Conservation (phyloP, 345 rosid species). For the Trapa bicornis region DNA sequence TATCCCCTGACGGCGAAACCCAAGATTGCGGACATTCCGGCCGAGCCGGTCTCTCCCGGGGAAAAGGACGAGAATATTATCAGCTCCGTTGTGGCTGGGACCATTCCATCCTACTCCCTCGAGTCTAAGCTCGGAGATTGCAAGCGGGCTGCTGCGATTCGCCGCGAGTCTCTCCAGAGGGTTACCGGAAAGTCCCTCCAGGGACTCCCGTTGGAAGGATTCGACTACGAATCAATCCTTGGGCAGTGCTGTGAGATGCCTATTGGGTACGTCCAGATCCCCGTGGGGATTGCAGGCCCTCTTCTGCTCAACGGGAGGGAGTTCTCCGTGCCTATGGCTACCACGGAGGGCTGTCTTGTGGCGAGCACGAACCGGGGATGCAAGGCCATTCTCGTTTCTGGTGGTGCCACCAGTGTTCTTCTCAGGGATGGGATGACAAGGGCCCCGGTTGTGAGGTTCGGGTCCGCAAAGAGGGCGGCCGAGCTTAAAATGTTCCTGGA, state of each 20-base stretch:
- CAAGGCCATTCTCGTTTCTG: conserved; percentile 52
- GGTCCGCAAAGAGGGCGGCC: conserved; percentile 34
- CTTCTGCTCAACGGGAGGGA: conserved; percentile 48
- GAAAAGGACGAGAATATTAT: conserved; percentile 44
- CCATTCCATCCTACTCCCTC: conserved; percentile 42
- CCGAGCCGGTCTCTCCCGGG: conserved; percentile 3
- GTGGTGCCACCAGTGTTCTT: conserved; percentile 42
- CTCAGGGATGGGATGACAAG: conserved; percentile 59
- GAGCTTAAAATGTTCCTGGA: conserved; percentile 52
- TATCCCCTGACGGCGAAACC: conserved; percentile 4
- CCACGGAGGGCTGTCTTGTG: conserved; percentile 67
- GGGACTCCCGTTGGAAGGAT: conserved; percentile 55
- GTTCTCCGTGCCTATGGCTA: conserved; percentile 62
- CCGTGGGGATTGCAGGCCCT: conserved; percentile 72
- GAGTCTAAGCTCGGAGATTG: conserved; percentile 59
- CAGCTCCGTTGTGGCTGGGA: conserved; percentile 36
- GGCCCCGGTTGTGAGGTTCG: conserved; percentile 57
- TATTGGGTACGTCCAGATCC: conserved; percentile 61
- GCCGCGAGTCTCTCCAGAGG: conserved; percentile 54
- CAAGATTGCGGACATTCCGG: conserved; percentile 6
- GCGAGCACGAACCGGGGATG: conserved; percentile 70
- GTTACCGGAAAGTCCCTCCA: conserved; percentile 35
- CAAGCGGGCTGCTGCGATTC: conserved; percentile 38
- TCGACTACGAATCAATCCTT: conserved; percentile 50
- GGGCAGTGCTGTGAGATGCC: conserved; percentile 87